Evolutionary conservation across 192 early-diverging fungal species (phyloP), one percentile per base, ranked within the genome.

Genomic region (Chytriomyces hyalinus): DNA sequence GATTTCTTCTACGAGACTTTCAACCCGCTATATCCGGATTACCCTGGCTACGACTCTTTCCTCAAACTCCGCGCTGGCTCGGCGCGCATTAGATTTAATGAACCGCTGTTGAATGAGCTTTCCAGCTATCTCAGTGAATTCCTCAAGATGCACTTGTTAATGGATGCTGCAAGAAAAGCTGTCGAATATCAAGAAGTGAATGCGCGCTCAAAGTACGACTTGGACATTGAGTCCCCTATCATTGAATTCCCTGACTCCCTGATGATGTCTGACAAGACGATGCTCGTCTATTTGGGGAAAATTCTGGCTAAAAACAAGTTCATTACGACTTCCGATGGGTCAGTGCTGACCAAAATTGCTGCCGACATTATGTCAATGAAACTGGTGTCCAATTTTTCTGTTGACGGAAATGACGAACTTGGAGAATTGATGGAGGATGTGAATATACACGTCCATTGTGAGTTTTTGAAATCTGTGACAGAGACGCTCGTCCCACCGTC

Each of bases 1-100:
- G 93, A 96, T 72, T 95, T 99, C 65, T 82, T 82, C 5, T 97
- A 93, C 76, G 91, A 99, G 70, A 97, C 93, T 0, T 97, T 88
- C 80, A 88, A 92, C 66, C 64, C 84, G 3, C 65, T 81, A 4
- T 62, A 81, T 3, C 65, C 85, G 5, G 77, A 70, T 46, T 96
- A 94, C 65, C 95, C 96, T 2, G 95, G 95, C 2, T 97, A 94
- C 82, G 93, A 99, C 67, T 89, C 90, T 5, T 85, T 90, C 0
- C 73, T 97, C 3, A 89, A 85, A 47, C 84, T 99, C 43, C 83
- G 88, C 8, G 90, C 94, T n/a, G 93, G 92, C 3, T 94, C 97
- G 5, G 88, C 94, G 36, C 89, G 88, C 60, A 64, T 97, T 57
- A 92, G 89, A 3, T 98, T 94, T 80, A 74, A 95, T 11, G 93